Conservation (phyloP, 2,329 filamentous ascomycete genomes). For the Ambrosiella cleistominuta region DNA sequence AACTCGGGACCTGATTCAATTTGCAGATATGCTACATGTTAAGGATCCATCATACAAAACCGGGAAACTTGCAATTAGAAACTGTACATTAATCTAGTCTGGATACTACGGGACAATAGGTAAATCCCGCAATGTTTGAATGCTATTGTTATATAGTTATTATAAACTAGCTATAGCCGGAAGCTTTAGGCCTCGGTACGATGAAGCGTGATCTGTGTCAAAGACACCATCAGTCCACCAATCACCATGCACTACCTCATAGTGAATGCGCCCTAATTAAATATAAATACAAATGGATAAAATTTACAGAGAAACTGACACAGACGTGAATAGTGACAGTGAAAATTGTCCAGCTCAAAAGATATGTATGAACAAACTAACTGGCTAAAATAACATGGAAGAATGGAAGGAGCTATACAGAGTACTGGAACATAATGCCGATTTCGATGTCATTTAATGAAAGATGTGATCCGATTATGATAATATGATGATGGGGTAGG, state of each 20-base stretch:
- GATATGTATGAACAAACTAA: not conserved
- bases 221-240: too few species aligned
- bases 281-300: too few species aligned
- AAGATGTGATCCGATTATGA: not conserved
- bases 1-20: constrained; percentile 13
- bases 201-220: too few species aligned
- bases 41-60: constrained; percentile 11
- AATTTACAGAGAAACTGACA: too few species aligned
- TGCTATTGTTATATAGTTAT: not conserved
- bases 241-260: too few species aligned
- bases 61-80: not conserved
- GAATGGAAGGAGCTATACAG: not conserved
- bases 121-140: not conserved
- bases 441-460: too few species aligned
- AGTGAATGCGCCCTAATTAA: too few species aligned
- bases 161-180: too few species aligned
- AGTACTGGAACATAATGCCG: not conserved
- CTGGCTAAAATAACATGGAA: not conserved
- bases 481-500: not conserved
- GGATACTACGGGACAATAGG: not conserved
- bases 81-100: not conserved
- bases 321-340: too few species aligned
- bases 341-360: not conserved
- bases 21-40: not conserved
- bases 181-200: too few species aligned